These are phyloP conservation scores for Penicillium vulpinum DNA, from an alignment of 2,329 filamentous ascomycete species.

Conservation along the genomic window DNA sequence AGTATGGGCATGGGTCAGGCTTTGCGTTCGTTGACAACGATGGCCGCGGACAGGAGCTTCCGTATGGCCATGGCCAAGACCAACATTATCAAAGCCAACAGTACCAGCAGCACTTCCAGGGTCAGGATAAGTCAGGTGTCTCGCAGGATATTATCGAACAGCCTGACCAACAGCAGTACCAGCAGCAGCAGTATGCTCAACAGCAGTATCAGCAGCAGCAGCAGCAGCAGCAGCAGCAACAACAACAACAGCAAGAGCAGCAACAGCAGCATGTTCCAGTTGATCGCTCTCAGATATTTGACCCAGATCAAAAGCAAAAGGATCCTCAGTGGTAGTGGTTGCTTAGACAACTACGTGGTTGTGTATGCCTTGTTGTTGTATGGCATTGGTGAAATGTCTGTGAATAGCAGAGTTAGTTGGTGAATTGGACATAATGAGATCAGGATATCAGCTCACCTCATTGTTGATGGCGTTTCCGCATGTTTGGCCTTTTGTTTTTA, in stretches of 20 bases:
- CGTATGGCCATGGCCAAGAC: slow-evolving; percentile 9
- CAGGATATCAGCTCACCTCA: slow-evolving; percentile 3
- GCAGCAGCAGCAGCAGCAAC: neutral
- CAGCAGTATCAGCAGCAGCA: neutral
- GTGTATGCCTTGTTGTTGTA: neutral
- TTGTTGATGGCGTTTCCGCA: slow-evolving; percentile 1
- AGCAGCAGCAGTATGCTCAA: neutral
- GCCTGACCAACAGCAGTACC: neutral
- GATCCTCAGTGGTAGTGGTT: neutral
- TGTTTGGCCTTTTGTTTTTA: neutral
- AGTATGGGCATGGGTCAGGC: slow-evolving; percentile 20
- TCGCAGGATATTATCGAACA: slow-evolving; percentile 14
- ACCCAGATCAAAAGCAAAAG: slow-evolving; percentile 13
- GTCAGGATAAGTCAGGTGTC: slow-evolving; percentile 3
- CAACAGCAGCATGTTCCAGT: neutral
- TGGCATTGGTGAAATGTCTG: neutral
- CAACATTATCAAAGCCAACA: slow-evolving; percentile 6
- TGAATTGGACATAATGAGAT: neutral
- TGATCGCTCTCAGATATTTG: neutral
- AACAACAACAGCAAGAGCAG: neutral
- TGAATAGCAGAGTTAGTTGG: neutral
- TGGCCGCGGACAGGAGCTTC: slow-evolving; percentile 26
- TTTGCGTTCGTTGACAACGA: slow-evolving; percentile 33
- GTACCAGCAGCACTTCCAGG: slow-evolving; percentile 9
- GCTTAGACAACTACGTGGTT: neutral